These are phyloP conservation scores for Lodderomyces elongisporus DNA, from an alignment of 1,139 yeast species.

Conservation along the genomic window DNA sequence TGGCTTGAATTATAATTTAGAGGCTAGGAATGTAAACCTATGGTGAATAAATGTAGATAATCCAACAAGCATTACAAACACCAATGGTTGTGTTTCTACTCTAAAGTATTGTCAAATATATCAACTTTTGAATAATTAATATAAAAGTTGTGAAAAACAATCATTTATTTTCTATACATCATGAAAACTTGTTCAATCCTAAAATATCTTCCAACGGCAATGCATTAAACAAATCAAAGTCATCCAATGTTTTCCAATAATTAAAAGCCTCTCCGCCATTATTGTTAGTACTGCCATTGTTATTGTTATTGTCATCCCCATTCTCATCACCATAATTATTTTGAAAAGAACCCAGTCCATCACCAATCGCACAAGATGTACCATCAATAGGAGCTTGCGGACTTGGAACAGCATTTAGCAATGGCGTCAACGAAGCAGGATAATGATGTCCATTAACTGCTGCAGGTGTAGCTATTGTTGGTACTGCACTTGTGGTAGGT, in stretches of 20 bases:
- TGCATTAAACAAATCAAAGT: conserved; percentile 5
- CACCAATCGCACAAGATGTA: not conserved
- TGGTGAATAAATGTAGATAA: no score
- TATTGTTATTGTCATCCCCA: not conserved
- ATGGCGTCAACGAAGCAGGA: no score
- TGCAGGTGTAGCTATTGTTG: not conserved
- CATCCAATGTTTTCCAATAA: conserved; percentile 2
- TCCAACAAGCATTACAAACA: no score
- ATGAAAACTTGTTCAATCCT: conserved; percentile 4
- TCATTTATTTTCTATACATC: no score
- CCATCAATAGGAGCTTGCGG: not conserved
- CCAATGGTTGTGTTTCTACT: no score
- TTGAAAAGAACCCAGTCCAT: no score
- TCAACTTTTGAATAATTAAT: no score
- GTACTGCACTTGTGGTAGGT: not conserved
- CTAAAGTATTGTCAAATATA: no score
- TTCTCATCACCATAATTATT: not conserved
- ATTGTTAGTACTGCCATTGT: not conserved
- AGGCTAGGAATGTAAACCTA: no score
- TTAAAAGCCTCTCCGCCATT: not conserved
- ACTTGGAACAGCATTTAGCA: no score
- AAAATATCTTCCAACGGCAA: conserved; percentile 7
- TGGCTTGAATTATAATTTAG: no score
- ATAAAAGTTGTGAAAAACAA: no score
- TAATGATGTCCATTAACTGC: not conserved